Evolutionary conservation across 148 eudicot species (phyloP).

Genomic region (Rhododendron molle): DNA sequence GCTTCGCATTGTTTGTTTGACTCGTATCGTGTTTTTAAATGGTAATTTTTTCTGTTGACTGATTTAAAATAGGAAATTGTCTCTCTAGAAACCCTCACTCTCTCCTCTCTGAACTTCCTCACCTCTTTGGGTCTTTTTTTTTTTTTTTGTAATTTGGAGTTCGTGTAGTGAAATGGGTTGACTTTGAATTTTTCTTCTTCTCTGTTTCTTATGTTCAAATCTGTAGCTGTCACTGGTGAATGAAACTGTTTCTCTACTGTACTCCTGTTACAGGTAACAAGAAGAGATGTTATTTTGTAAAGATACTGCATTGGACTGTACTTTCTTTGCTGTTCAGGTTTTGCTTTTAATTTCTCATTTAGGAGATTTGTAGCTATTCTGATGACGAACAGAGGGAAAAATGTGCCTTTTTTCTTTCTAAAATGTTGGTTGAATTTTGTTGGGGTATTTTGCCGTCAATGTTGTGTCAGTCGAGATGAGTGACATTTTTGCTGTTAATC

Average conservation of each 20-base stretch:
- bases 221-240: neutral
- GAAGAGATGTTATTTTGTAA: neutral
- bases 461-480: neutral
- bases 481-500: neutral
- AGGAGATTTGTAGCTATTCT: neutral
- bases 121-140: neutral
- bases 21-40: neutral
- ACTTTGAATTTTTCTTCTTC: neutral
- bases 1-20: neutral
- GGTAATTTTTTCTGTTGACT: no score
- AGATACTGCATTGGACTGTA: conserved; percentile 15
- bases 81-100: neutral
- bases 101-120: neutral
- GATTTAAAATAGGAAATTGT: neutral
- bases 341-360: neutral
- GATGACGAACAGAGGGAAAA: neutral
- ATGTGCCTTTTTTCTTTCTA: neutral
- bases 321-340: neutral
- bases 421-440: neutral
- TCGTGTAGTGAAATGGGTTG: neutral
- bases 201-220: neutral
- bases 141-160: no score
- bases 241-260: neutral
- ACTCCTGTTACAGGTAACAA: neutral
- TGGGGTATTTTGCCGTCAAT: neutral